A percentile compares a stretch with the other conserved stretches of the same genome.
Conservation (phyloP, 345 rosid genomes). For the Salix koriyanagi region DNA sequence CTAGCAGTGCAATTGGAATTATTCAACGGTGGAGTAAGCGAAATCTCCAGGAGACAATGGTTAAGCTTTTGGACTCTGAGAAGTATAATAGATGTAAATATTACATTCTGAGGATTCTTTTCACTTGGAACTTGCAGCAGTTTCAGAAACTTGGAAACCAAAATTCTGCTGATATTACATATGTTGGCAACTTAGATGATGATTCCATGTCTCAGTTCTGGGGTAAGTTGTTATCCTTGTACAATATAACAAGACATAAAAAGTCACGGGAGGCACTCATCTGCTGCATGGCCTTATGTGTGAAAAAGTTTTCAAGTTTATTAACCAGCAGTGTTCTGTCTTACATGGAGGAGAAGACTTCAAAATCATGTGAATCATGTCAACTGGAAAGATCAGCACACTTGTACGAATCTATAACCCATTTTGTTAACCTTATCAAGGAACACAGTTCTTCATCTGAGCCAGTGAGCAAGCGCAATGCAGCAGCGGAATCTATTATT, state of each 20-base stretch:
- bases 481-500: conserved; percentile 74
- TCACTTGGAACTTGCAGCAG: conserved; percentile 70
- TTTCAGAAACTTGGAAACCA: conserved; percentile 33
- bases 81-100: conserved; percentile 60
- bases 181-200: conserved; percentile 52
- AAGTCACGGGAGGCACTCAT: conserved; percentile 66
- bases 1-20: conserved; percentile 34
- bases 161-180: conserved; percentile 28
- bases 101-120: conserved; percentile 73
- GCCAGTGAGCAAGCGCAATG: conserved; percentile 73
- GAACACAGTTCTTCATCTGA: conserved; percentile 71
- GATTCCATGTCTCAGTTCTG: conserved; percentile 57
- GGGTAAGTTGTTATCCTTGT: conserved; percentile 55
- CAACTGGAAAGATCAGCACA: conserved; percentile 27
- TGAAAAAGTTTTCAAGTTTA: conserved; percentile 45
- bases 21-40: conserved; percentile 60
- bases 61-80: conserved; percentile 57
- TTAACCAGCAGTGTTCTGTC: conserved; percentile 30
- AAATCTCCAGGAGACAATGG: conserved; percentile 56
- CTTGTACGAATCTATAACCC: conserved; percentile 46
- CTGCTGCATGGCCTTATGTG: conserved; percentile 82
- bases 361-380: conserved; percentile 17
- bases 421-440: conserved; percentile 54
- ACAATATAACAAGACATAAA: conserved; percentile 48
- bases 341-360: conserved; percentile 13